A percentile compares a stretch with the other conserved stretches of the same genome.
These are phyloP conservation scores for Prunus armeniaca DNA, from an alignment of 306 rosid genomes.

Conservation along the genomic window DNA sequence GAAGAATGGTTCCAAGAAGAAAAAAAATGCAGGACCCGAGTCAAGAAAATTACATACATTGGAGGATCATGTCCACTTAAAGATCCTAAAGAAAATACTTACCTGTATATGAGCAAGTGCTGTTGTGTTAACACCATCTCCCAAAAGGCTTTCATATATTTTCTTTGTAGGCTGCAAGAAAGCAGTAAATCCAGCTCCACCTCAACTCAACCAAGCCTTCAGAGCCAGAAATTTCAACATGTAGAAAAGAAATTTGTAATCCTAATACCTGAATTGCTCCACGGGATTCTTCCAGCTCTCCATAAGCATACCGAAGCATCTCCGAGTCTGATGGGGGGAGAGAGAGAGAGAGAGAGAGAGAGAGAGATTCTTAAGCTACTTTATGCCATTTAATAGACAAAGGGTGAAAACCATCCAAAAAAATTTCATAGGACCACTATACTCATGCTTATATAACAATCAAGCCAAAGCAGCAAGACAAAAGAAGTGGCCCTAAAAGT, in stretches of 20 bases:
- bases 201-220: not conserved
- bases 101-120: conserved; percentile 95
- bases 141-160: conserved; percentile 78
- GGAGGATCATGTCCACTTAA: not conserved
- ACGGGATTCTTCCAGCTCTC: conserved; percentile 97
- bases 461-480: conserved; percentile 2
- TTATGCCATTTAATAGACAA: not conserved
- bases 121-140: conserved; percentile 62
- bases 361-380: not conserved
- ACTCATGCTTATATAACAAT: not conserved
- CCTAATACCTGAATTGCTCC: conserved; percentile 82
- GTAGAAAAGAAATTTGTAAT: conserved; percentile 13
- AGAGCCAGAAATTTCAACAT: conserved; percentile 10
- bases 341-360: not conserved
- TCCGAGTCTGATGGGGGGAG: conserved; percentile 54
- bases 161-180: conserved; percentile 84
- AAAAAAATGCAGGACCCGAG: not conserved
- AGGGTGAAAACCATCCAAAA: not conserved
- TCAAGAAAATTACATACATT: not conserved
- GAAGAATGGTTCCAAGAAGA: not conserved
- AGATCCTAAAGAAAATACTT: conserved; percentile 18
- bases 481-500: conserved; percentile 14
- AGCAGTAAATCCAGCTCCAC: conserved; percentile 10
- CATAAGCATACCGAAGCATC: conserved; percentile 90
- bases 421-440: not conserved